Evolutionary conservation across 2,329 filamentous ascomycete genomes (phyloP), one percentile per base, ranked within the genome.

Genomic region (Penicillium sp.): DNA sequence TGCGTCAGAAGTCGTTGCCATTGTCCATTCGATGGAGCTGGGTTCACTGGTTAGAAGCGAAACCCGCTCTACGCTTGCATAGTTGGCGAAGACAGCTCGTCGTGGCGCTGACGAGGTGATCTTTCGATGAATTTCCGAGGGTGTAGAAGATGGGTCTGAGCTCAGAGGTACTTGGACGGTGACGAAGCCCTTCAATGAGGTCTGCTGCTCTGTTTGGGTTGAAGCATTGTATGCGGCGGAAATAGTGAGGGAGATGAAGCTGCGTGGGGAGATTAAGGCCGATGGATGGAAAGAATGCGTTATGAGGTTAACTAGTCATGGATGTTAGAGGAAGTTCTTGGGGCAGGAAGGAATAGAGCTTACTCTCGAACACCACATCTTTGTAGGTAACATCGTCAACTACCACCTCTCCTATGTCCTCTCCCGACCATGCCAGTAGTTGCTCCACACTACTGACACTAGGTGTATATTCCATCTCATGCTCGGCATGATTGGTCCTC

Each of bases 381-480:
- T 28, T 42, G 28, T 54, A 56, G 9, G 18, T 21, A 15, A 51
- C 12, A 3, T 50, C 55, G n/a, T 56, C 21, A 2, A 54, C 43
- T 24, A 60, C 45, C 4, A 58, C 21, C 23, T 60, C 49, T 28
- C 52, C 59, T n/a, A 55, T 42, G 16, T 53, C 24, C n/a, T 55
- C 46, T 3, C 51, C 34, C 3, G 57, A 49, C 70, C 70, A 73
- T 18, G 66, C 53, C 42, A 71, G 26, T 28, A 73, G 42, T 26
- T 52, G 51, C 46, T 70, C 64, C 10, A 71, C 62, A 4, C 58
- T 45, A 2, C 59, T 63, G 8, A 74, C 65, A 42, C 63, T 73
- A 6, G 71, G 71, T 28, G 72, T 75, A 58, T 76, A 76, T 29
- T 67, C 68, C 66, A 66, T 65, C 54, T 76, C 74, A 58, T 76